Conservation (phyloP, 202 grass and related monocot species). For the Panicum hallii region DNA sequence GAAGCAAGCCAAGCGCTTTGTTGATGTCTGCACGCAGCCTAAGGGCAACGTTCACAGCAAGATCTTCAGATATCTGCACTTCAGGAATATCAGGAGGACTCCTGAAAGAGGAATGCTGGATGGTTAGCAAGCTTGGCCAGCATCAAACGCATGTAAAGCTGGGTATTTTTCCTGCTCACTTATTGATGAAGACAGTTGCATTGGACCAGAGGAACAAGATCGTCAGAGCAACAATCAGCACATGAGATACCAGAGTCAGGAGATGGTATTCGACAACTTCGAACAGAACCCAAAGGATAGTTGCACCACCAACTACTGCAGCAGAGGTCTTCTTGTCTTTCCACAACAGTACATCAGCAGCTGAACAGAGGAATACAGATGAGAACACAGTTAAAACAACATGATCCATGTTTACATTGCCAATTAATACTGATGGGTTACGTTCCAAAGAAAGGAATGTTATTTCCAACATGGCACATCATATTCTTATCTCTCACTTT, state of each 20-base stretch:
- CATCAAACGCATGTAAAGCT: background rate
- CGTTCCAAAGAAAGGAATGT: background rate
- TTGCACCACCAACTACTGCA: conserved; percentile 66
- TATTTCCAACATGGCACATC: background rate
- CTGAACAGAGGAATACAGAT: conserved; percentile 49
- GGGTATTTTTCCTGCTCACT: conserved; percentile 50
- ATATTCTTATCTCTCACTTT: background rate
- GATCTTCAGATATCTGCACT: conserved; percentile 76
- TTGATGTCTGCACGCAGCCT: conserved; percentile 69
- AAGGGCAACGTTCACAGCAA: conserved; percentile 57
- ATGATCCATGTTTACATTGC: background rate
- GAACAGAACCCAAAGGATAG: conserved; percentile 74
- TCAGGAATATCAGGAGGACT: conserved; percentile 69
- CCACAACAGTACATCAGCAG: conserved; percentile 87
- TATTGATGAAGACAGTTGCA: conserved; percentile 70
- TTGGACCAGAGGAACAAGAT: conserved; percentile 84
- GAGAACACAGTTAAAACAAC: background rate
- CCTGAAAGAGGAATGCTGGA: conserved; percentile 58
- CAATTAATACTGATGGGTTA: background rate
- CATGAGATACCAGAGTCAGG: conserved; percentile 69
- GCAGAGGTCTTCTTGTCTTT: conserved; percentile 83
- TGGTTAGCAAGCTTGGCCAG: conserved; percentile 9
- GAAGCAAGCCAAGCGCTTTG: conserved; percentile 56
- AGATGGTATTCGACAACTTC: conserved; percentile 82
- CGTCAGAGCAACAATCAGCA: conserved; percentile 56